Percentiles rank a stretch among this genome's conserved stretches.
phyloP scores from a whole-genome alignment of 2,329 filamentous ascomycete species.

The Phialophora expanda region DNA sequence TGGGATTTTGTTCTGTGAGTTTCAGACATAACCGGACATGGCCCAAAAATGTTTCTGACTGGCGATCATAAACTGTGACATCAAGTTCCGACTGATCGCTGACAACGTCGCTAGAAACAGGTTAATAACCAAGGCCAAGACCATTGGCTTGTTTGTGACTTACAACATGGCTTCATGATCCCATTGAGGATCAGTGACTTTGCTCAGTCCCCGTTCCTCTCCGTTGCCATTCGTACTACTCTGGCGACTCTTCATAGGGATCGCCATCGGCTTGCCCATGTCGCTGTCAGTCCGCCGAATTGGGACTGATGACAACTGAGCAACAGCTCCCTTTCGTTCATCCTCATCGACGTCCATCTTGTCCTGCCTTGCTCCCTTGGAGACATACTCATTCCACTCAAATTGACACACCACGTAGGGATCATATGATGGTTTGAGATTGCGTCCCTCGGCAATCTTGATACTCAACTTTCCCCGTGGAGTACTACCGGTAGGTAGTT shows the following conservation, averaged over 20 bases:
- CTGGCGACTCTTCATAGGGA: constrained; percentile 95
- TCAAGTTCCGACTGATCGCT: constrained; percentile 89
- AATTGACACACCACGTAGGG: constrained; percentile 97
- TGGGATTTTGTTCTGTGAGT: constrained; percentile 69
- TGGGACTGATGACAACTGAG: constrained; percentile 59
- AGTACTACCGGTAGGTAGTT: constrained; percentile 66
- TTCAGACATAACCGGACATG: constrained; percentile 82
- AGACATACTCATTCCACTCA: constrained; percentile 95
- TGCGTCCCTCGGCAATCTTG: constrained; percentile 83
- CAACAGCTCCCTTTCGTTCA: constrained; percentile 61
- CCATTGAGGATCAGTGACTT: constrained; percentile 87
- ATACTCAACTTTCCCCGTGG: constrained; percentile 88
- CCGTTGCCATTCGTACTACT: constrained; percentile 90
- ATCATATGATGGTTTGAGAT: constrained; percentile 79
- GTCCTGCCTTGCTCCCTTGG: constrained; percentile 74
- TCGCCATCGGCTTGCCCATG: constrained; percentile 83
- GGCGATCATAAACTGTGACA: constrained; percentile 90
- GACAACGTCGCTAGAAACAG: constrained; percentile 76
- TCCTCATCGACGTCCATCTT: constrained; percentile 66
- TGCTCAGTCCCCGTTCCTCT: constrained; percentile 67
- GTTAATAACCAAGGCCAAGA: constrained; percentile 41
- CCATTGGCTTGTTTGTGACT: constrained; percentile 48
- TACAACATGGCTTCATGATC: constrained; percentile 95
- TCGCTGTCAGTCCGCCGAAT: constrained; percentile 78
- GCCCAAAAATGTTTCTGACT: constrained; percentile 87